Conservation (phyloP, 1,139 yeast genomes). For the Williopsis jadinii region DNA sequence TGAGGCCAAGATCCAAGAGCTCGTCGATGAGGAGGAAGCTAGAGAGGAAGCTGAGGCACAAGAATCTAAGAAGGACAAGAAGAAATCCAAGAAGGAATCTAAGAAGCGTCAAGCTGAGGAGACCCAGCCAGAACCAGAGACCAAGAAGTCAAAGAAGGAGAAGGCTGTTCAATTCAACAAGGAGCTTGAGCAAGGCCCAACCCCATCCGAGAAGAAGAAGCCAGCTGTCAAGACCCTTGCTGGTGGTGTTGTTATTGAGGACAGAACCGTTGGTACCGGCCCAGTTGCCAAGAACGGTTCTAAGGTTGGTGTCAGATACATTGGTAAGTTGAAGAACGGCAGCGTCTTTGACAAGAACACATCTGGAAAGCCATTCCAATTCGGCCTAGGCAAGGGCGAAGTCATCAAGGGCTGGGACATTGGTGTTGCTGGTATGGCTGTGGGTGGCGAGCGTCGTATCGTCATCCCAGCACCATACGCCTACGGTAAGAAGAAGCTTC, state of each 20-base stretch:
- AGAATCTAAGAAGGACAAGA: slow-evolving; percentile 20
- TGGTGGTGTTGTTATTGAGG: slow-evolving; percentile 93
- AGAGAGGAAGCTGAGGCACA: slow-evolving; percentile 28
- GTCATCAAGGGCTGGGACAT: slow-evolving; percentile 98
- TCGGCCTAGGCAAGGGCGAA: slow-evolving; percentile 93
- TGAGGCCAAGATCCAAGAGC: slow-evolving; percentile 36
- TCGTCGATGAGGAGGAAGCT: slow-evolving; percentile 37
- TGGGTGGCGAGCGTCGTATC: slow-evolving; percentile 98
- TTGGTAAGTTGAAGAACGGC: slow-evolving; percentile 95
- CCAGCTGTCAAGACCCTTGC: slow-evolving; percentile 69
- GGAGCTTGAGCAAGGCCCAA: slow-evolving; percentile 91
- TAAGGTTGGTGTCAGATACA: slow-evolving; percentile 94
- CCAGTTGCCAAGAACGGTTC: slow-evolving; percentile 82
- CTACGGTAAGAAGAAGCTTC: slow-evolving; percentile 87
- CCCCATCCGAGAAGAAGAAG: slow-evolving; percentile 38
- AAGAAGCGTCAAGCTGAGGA: slow-evolving; percentile 33
- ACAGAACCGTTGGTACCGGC: slow-evolving; percentile 85
- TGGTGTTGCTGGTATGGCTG: slow-evolving; percentile 98
- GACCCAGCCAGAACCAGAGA: slow-evolving; percentile 26
- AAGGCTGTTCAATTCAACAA: slow-evolving; percentile 84
- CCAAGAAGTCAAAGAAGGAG: slow-evolving; percentile 36
- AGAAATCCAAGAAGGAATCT: slow-evolving; percentile 38
- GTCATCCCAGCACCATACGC: slow-evolving; percentile 95
- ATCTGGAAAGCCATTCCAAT: slow-evolving; percentile 89
- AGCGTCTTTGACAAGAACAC: slow-evolving; percentile 96